Conservation (phyloP, 257 asterid species). For the Jasminum sambac region DNA sequence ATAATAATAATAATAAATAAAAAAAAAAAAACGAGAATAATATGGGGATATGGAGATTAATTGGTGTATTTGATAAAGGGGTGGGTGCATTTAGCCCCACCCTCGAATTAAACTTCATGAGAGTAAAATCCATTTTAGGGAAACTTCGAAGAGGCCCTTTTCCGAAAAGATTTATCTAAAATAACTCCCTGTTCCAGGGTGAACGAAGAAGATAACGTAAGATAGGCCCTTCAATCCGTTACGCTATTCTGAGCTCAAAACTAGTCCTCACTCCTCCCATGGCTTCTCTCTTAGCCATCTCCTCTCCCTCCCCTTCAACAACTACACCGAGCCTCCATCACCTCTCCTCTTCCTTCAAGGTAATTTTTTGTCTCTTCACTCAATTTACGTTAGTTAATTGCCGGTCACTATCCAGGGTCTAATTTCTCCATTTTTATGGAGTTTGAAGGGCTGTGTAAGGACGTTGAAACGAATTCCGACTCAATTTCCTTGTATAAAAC, state of each 20-base stretch:
- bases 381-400: background rate
- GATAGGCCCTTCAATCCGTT: conserved; percentile 27
- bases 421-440: conserved; percentile 7
- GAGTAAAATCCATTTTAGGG: too few relatives aligned
- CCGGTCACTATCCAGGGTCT: background rate
- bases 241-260: background rate
- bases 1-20: too few relatives aligned
- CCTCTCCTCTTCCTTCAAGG: conserved; percentile 61
- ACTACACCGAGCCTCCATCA: conserved; percentile 31
- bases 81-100: too few relatives aligned
- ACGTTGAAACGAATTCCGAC: conserved; percentile 44
- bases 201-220: conserved; percentile 1
- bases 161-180: too few relatives aligned
- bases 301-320: conserved; percentile 31
- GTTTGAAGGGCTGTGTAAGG: conserved; percentile 56
- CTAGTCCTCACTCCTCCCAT: conserved; percentile 27
- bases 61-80: too few relatives aligned
- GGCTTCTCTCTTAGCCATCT: conserved; percentile 67
- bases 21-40: too few relatives aligned
- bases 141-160: too few relatives aligned
- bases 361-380: conserved; percentile 18
- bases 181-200: background rate
- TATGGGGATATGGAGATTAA: too few relatives aligned
- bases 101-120: too few relatives aligned
- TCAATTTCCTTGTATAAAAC: conserved; percentile 41